Evolutionary conservation across 2,329 filamentous ascomycete genomes (phyloP), one percentile per base, ranked within the genome.

Genomic region (Fusarium praegraminearum): DNA sequence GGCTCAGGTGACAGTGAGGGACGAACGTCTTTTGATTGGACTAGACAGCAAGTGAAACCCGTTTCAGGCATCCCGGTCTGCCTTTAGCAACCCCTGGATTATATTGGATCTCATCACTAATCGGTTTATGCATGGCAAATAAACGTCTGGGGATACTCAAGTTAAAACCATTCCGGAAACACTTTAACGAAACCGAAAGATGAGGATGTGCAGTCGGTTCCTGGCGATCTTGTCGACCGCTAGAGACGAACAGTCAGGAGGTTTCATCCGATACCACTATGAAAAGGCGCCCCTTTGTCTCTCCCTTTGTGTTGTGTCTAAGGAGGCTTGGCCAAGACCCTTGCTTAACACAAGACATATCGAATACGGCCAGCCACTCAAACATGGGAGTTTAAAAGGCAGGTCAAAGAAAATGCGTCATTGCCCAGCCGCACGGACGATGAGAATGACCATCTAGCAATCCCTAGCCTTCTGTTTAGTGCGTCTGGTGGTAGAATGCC

Each of bases 41-140:
- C 15, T 5, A 18, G 8, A 20, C 3, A 2, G 11, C 4, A 65
- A 36, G 51, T 71, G 71, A 73, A 75, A 74, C 71, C 57, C 67
- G 73, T 75, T 73, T 75, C 73, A 75, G 72, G 67, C 70, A 73
- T 73, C 47, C 53, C 69, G 64, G 54, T 50, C 52, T 35, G 16
- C 24, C 28, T 57, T 35, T 22, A 53, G 49, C 46, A 54, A 52
- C 62, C 69, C 70, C 61, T 72, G 62, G 50, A 35, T 40, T 40
- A 40, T 40, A 40, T 68, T 40, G 49, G 35, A 51, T 28, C 33
- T 51, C 9, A 40, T 28, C 9, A 51, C 28, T 18, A 49, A 44
- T 66, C 60, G 20, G 26, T 51, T 63, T 57, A 59, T 57, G 59
- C 62, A 45, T 33, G 49, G 46, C 51, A 44, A 47, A 62, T 41